Evolutionary conservation across 257 asterid genomes (phyloP).

Genomic region (Gynochthodes officinalis): DNA sequence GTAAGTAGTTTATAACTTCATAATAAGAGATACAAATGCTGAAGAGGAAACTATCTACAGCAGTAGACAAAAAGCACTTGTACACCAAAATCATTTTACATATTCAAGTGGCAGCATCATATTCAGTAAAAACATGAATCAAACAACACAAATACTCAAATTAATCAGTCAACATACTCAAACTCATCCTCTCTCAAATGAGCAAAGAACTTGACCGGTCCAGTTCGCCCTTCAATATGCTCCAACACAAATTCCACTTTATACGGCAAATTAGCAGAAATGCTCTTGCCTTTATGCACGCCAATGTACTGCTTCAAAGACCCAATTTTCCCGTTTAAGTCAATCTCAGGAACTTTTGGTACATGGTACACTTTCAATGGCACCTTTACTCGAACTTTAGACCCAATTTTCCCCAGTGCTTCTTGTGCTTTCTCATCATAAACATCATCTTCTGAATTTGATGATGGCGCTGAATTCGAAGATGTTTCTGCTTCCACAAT

Average conservation of each 20-base stretch:
- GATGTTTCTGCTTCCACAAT: slow-evolving; percentile 27
- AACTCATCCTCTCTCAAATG: slow-evolving; percentile 94
- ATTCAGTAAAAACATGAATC: not conserved
- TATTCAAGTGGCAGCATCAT: slow-evolving; percentile 10
- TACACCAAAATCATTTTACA: slow-evolving; percentile 5
- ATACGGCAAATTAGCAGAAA: slow-evolving; percentile 85
- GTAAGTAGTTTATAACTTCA: not conserved
- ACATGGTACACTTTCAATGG: slow-evolving; percentile 83
- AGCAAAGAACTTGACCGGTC: slow-evolving; percentile 63
- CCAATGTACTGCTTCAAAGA: slow-evolving; percentile 79
- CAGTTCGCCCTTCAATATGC: slow-evolving; percentile 49
- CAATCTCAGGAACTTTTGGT: slow-evolving; percentile 70
- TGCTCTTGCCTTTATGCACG: slow-evolving; percentile 60
- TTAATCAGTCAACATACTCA: slow-evolving; percentile 70
- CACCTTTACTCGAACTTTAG: slow-evolving; percentile 62
- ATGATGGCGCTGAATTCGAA: slow-evolving; percentile 23
- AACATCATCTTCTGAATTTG: slow-evolving; percentile 29
- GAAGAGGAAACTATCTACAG: slow-evolving; percentile 3
- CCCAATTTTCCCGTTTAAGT: slow-evolving; percentile 57
- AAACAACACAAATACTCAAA: not conserved
- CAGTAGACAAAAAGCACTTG: slow-evolving; percentile 3
- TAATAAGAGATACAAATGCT: not conserved
- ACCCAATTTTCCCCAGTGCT: slow-evolving; percentile 37
- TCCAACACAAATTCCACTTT: slow-evolving; percentile 71
- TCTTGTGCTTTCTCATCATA: slow-evolving; percentile 30